A percentile compares a stretch with the other conserved stretches of the same genome.
Evolutionary conservation across 306 rosid species (phyloP).

Genomic region (Leucaena leucocephala): DNA sequence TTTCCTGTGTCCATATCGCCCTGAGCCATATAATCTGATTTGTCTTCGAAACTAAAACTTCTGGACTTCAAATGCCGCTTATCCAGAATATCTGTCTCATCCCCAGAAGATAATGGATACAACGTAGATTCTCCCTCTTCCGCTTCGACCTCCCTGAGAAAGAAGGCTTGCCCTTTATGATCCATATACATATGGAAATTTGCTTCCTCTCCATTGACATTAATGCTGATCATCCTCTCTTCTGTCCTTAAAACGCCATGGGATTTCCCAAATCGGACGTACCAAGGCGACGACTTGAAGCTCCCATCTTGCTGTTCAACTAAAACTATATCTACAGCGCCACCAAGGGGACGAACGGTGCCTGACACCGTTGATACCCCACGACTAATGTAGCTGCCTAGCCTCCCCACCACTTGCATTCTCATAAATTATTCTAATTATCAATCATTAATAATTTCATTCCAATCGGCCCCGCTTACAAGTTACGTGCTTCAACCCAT

Average conservation of each 20-base stretch:
- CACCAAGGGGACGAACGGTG: conserved; percentile 93
- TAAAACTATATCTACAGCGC: conserved; percentile 92
- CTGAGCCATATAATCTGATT: conserved; percentile 32
- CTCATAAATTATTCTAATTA: conserved; percentile 35
- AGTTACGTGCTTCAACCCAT: background rate
- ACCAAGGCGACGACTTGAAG: conserved; percentile 93
- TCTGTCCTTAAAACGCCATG: conserved; percentile 85
- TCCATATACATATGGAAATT: conserved; percentile 76
- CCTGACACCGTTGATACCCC: conserved; percentile 82
- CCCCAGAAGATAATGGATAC: conserved; percentile 49
- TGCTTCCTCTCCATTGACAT: conserved; percentile 73
- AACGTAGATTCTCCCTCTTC: conserved; percentile 47
- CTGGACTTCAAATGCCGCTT: conserved; percentile 39
- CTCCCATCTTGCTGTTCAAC: conserved; percentile 83
- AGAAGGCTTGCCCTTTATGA: conserved; percentile 81
- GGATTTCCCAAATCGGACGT: conserved; percentile 86
- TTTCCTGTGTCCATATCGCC: conserved; percentile 43
- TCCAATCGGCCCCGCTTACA: conserved; percentile 10
- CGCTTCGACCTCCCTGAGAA: conserved; percentile 64
- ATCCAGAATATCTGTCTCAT: conserved; percentile 49
- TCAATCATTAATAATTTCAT: conserved; percentile 29
- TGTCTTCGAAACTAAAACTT: conserved; percentile 42
- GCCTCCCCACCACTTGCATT: conserved; percentile 88
- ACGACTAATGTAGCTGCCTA: conserved; percentile 68
- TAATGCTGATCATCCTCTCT: conserved; percentile 67